Evolutionary conservation across 2,329 filamentous ascomycete genomes (phyloP), one percentile per base, ranked within the genome.

Genomic region (Penicillium sp.): DNA sequence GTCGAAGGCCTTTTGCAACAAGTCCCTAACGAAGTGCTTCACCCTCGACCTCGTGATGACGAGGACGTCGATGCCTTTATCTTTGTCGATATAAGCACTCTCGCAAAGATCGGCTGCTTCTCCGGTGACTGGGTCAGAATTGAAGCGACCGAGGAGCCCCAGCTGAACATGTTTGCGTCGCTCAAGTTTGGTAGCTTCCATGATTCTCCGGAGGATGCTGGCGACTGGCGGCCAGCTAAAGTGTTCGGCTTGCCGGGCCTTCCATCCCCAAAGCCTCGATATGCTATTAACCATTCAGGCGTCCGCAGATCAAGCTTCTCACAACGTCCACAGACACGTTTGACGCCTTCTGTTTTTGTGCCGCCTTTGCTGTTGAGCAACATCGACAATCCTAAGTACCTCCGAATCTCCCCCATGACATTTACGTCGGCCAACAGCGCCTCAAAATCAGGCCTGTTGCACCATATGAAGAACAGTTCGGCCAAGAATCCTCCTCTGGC

Each of bases 111-210:
- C 49, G 92, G 93, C 15, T 97, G 93, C 71, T 99, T 99, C 68
- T 97, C 93, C 0, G 94, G 94, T 28, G 94, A 99, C 67, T 99
- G 94, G 94, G 90, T 96, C 10, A 86, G 88, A 21, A 79, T 96
- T 10, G 90, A 96, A 73, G 81, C 84, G 6, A 82, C 89, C 0
- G 82, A 88, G 59, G 89, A 91, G 66, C 88, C 89, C 2, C 70
- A 73, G 51, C 47, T 68, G n/a, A 74, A 75, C 31, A 53, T 87
- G 82, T 21, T 75, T 78, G 15, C 87, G 84, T 69, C 88, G 80
- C 16, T 83, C 84, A 60, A 88, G 82, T 46, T 88, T 86, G 68
- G 73, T 55, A 65, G 67, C 51, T 68, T 75, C 42, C 70, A 66
- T 43, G 65, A 72, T 18, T 63, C 62, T 58, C 82, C 81, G 6